Conservation (phyloP, 805 yeast genomes). For the Vanderwaltozyma tropicalis region DNA sequence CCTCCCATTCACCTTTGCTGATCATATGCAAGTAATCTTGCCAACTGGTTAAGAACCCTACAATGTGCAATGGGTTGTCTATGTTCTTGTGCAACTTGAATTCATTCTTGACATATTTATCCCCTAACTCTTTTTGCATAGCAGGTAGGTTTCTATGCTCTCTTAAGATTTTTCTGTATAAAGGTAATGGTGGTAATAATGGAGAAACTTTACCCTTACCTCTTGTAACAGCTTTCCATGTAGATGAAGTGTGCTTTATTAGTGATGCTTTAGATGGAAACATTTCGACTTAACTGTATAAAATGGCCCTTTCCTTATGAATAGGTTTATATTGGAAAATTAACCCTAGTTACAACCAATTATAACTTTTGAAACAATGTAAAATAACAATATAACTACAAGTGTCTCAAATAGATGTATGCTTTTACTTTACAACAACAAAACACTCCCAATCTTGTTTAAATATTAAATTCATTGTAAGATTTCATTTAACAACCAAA, state of each 20-base stretch:
- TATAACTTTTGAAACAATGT: no score
- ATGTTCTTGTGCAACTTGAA: constrained; percentile 72
- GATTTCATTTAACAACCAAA: no score
- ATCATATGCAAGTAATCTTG: constrained; percentile 65
- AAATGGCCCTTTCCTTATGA: no score
- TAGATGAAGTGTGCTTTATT: constrained; percentile 3
- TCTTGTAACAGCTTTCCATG: constrained; percentile 7
- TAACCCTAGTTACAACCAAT: no score
- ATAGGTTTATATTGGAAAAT: no score
- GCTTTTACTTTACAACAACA: no score
- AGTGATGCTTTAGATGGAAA: background rate
- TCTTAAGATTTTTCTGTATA: constrained; percentile 72
- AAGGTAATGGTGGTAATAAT: constrained; percentile 68
- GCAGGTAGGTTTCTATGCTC: constrained; percentile 65
- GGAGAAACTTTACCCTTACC: constrained; percentile 23
- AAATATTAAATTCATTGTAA: no score
- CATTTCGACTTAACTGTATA: no score
- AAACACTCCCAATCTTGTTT: no score
- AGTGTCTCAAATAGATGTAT: no score
- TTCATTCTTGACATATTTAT: constrained; percentile 79
- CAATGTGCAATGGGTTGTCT: constrained; percentile 87
- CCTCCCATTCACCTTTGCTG: constrained; percentile 53
- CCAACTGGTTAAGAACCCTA: constrained; percentile 92
- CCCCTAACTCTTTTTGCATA: constrained; percentile 72
- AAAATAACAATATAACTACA: no score